Base-by-base conservation (phyloP, 768 basidiomycete genomes). In the Solioccasus polychromus region DNA sequence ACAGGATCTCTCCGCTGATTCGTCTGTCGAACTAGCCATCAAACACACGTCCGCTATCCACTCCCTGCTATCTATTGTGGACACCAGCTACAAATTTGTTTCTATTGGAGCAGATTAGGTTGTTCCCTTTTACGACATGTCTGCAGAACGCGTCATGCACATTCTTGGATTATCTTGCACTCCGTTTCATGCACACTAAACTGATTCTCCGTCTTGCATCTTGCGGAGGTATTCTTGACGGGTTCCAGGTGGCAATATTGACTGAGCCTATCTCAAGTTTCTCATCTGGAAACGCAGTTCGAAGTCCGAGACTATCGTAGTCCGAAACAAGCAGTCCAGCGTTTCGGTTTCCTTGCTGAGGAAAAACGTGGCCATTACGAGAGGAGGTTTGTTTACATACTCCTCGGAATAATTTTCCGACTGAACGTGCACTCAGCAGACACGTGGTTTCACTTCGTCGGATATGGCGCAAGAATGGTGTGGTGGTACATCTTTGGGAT, bases 231-330 rank as follows among this genome's bases (percentile, higher is more conserved):
- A 51, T 35, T n/a, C 17, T 45, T 40, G 12, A 31, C 44, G 45
- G 15, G 44, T 31, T 26, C 38, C 47, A 8, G 26, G 32, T 8
- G 11, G 2, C 23, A 28, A 28, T 23, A 8, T 39, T 43, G 24
- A 39, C 22, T 46, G 30, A 54, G 8, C 18, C 12, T 22, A 11
- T 32, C 35, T 18, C 37, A 79, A 77, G 66, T 78, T 38, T 69
- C 70, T 6, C 74, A 78, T 53, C 62, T 74, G 18, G 78, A 80
- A 51, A 64, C 69, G 23, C 78, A 79, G 48, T 77, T 74, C 42
- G 78, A 80, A 53, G 42, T 77, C n/a, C 75, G 70, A 18, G 78
- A 78, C 49, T 65, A 70, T 48, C 68, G 77, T 15, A 45, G 63
- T 28, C 68, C 71, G 12, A 53, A 51, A 20, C 47, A 51, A 25